Base-by-base conservation (phyloP, 495 filamentous ascomycete species). In the Acidomyces sp. region DNA sequence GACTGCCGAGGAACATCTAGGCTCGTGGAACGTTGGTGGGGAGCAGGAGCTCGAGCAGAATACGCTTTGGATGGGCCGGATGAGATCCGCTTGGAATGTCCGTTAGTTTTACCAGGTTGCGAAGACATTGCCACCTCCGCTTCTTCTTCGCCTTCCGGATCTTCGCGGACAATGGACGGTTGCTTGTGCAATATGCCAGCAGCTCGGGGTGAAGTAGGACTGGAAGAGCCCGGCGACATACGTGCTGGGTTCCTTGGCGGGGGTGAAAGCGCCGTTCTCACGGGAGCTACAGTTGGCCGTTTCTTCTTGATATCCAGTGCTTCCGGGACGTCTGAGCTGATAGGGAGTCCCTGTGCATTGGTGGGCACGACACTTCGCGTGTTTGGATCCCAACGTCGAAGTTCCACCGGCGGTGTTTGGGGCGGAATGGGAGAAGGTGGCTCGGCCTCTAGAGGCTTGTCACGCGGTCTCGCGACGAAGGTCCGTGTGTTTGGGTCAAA, bases 131-230 rank as follows among this genome's bases (percentile, higher is more conserved):
- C 18, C 10, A 10, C 4, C 9, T 41, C 48, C 4, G 43, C 57
- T 29, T 44, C 36, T 22, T 53, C 54, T 41, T 75, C 70, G 9
- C 59, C 67, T 47, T 76, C 69, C 10, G 63, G 58, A 47, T 78
- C 73, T 54, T 80, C 77, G n/a, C 60, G 62, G 3, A 80, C 72
- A 10, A 72, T 63, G 1, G 76, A 77, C 1, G 77, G 72, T 45
- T 76, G 71, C 49, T 75, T 76, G 12, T 51, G 42, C 21, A 46
- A 23, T 11, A 32, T 6, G 22, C 37, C 34, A 2, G 17, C 15
- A 5, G 26, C 31, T 9, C 36, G 4, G 3, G 43, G 43, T 3
- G 48, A 51, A 2, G 31, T 30, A 3, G 48, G 43, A 33, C 48
- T 51, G 2, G 30, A 4, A 12, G 17, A 17, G 28, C 16, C 18